These are phyloP conservation scores for Tulasnella sp. DNA, from an alignment of 768 basidiomycete genomes.

Conservation along the genomic window DNA sequence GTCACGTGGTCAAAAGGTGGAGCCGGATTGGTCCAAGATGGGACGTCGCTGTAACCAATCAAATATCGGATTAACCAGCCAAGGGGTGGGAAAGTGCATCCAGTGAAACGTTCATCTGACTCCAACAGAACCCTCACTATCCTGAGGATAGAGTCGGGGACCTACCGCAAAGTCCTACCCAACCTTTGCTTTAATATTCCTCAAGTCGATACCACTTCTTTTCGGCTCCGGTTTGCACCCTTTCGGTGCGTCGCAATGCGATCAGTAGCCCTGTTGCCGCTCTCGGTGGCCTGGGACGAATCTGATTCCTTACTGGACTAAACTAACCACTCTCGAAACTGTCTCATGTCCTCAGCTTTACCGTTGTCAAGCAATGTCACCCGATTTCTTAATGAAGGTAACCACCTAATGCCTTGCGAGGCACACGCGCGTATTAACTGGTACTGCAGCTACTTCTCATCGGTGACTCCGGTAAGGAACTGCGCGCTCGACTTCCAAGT, in stretches of 20 bases:
- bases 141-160: no score
- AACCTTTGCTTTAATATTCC: not conserved
- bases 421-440: not conserved
- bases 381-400: not conserved
- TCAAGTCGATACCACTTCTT: not conserved
- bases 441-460: conserved; percentile 7
- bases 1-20: no score
- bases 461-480: no score
- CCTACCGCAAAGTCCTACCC: not conserved
- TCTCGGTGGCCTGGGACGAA: not conserved
- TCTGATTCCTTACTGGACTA: not conserved
- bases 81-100: no score
- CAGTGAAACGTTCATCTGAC: no score
- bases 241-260: not conserved
- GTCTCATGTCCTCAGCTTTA: not conserved
- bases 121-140: no score
- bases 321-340: not conserved
- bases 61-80: no score
- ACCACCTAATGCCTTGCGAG: not conserved
- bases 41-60: no score
- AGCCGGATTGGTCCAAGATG: no score
- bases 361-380: not conserved
- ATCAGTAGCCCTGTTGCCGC: not conserved
- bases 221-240: not conserved
- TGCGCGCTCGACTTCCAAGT: no score